Percentiles rank a stretch among this genome's conserved stretches.
Evolutionary conservation across 176 grass and related monocot genomes (phyloP).

Genomic region (Musa acuminata): DNA sequence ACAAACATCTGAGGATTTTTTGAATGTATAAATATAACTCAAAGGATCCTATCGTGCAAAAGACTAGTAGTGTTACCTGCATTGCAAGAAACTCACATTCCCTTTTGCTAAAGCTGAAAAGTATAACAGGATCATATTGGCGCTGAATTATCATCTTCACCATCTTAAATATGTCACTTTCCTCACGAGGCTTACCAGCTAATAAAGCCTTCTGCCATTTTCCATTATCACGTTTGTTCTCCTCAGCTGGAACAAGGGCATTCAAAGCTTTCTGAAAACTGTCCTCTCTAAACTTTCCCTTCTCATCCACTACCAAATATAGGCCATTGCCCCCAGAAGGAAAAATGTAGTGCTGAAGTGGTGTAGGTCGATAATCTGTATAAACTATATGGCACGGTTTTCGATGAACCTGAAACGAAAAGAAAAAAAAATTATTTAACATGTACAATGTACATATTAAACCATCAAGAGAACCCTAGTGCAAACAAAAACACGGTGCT

Average conservation of each 20-base stretch:
- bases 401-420: constrained; percentile 78
- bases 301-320: constrained; percentile 91
- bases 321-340: constrained; percentile 88
- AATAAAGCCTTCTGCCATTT: constrained; percentile 64
- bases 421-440: constrained; percentile 16
- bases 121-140: constrained; percentile 91
- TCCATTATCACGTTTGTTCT: constrained; percentile 53
- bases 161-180: constrained; percentile 97
- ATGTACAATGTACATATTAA: background rate
- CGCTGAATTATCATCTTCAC: constrained; percentile 99
- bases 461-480: background rate
- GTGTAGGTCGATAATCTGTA: constrained; percentile 90
- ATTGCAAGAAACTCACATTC: constrained; percentile 94
- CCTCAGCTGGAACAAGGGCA: constrained; percentile 62
- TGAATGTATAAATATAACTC: background rate
- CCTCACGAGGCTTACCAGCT: constrained; percentile 56
- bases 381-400: constrained; percentile 98
- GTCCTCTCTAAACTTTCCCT: constrained; percentile 91
- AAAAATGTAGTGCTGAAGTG: constrained; percentile 93
- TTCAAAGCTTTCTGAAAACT: constrained; percentile 97
- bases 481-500: background rate
- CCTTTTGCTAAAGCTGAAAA: constrained; percentile 95
- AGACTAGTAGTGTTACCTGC: constrained; percentile 42
- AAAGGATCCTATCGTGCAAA: background rate
- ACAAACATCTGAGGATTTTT: background rate